phyloP scores from a whole-genome alignment of 192 early-diverging fungal genomes.

The Entomortierella beljakovae region DNA sequence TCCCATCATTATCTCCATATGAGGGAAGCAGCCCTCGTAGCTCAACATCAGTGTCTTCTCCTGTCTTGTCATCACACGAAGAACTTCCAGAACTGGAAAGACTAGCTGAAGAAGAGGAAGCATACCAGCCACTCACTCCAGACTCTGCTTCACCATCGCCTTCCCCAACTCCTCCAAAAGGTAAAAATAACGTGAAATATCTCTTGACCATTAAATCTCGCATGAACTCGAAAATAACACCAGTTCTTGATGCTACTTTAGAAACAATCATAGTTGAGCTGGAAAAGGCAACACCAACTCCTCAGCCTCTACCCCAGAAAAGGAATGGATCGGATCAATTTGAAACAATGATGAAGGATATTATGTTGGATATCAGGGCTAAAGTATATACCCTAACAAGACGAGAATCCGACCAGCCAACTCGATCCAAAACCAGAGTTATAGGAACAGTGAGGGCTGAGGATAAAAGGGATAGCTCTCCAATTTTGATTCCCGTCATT shows the following conservation, averaged over 20 bases:
- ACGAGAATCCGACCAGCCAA: neutral
- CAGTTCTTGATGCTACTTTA: neutral
- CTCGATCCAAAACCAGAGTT: neutral
- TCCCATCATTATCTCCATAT: neutral
- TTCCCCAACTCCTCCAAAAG: neutral
- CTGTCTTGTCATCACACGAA: slow-evolving; percentile 1
- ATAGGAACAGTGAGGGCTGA: neutral
- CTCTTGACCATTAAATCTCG: neutral
- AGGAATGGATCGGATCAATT: slow-evolving; percentile 24
- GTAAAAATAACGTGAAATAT: neutral
- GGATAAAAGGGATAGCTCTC: neutral
- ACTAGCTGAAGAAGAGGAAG: neutral
- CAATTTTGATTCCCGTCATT: neutral
- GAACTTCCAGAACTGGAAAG: neutral
- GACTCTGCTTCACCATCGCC: neutral
- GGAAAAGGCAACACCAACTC: neutral
- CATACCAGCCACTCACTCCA: slow-evolving; percentile 7
- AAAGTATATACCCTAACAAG: slow-evolving; percentile 5
- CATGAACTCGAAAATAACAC: neutral
- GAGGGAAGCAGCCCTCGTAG: neutral
- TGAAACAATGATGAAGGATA: slow-evolving; percentile 55
- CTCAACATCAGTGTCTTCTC: neutral
- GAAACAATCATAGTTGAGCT: no score
- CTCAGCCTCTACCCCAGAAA: neutral
- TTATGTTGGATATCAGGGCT: slow-evolving; percentile 50